Evolutionary conservation across 768 basidiomycete genomes (phyloP), one percentile per base, ranked within the genome.

Genomic region (Trametes maxima): DNA sequence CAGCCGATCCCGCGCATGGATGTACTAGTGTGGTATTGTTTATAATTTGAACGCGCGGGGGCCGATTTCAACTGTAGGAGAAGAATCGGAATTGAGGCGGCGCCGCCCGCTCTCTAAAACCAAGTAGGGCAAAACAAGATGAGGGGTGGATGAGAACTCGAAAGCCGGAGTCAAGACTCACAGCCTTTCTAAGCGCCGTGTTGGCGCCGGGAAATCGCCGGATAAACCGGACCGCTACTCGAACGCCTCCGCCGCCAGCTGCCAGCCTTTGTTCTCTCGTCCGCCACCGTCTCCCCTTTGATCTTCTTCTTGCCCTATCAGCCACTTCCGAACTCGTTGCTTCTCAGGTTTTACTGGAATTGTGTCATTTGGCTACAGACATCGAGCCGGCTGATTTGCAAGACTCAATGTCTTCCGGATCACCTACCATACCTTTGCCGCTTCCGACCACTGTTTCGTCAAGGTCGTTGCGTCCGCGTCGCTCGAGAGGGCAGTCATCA

Each of bases 381-480:
- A 8, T 11, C 17, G 53, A 43, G 6, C 2, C 10, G 10, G 17
- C 8, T 2, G 24, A 28, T 10, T 37, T 49, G 22, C 37, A 57
- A 49, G 56, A 48, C 37, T 19, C 49, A 37, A 57, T 47, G 37
- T 39, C 47, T 39, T 56, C 54, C 5, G 46, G 45, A 5, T 45
- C 54, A 13, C 54, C 54, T 28, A 12, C 47, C 7, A 21, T 42
- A 1, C 46, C 56, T 21, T 19, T 57, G 24, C 56, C 56, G 13
- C 22, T 37, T 1, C 56, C 56, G 10, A 57, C 56, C 3, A 57
- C 56, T 13, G 56, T 49, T 47, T 25, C 56, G 16, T 49, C 56
- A 10, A 37, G 63, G 13, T 60, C 63, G 12, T 39, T 64, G 12
- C 58, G 54, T 12, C 63, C 59, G 4, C 58, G 63, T 12, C 52